Percentiles rank a stretch among this genome's conserved stretches.
These are phyloP conservation scores for Boletus sp. DNA, from an alignment of 768 basidiomycete genomes.

Conservation along the genomic window DNA sequence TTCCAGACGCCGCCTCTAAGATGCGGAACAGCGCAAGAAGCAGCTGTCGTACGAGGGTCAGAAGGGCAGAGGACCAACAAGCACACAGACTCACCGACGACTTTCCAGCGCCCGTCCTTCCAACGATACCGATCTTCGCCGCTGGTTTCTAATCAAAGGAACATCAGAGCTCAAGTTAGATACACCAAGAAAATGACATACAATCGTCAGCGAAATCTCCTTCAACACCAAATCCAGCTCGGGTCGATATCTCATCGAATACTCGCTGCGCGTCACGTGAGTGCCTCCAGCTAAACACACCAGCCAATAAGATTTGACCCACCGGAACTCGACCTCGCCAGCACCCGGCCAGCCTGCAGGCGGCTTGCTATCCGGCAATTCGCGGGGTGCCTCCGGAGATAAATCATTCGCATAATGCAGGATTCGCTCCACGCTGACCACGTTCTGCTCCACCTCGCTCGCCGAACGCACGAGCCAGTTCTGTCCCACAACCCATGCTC, in stretches of 20 bases:
- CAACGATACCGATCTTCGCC: conserved; percentile 90
- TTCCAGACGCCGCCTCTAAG: conserved; percentile 65
- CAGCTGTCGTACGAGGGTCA: conserved; percentile 34
- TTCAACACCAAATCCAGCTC: conserved; percentile 80
- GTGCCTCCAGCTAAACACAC: not conserved
- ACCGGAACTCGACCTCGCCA: conserved; percentile 75
- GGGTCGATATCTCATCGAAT: conserved; percentile 75
- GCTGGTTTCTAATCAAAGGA: conserved; percentile 52
- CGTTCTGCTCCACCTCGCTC: conserved; percentile 87
- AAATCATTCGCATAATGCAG: conserved; percentile 72
- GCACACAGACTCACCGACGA: conserved; percentile 51
- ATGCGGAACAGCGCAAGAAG: conserved; percentile 75
- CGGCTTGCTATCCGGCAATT: conserved; percentile 58
- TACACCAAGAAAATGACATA: conserved; percentile 28
- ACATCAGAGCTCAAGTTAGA: conserved; percentile 1
- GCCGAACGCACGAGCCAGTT: conserved; percentile 82
- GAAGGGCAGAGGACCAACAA: not conserved
- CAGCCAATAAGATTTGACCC: conserved; percentile 21
- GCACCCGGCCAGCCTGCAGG: conserved; percentile 62
- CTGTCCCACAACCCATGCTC: conserved; percentile 30
- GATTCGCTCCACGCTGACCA: conserved; percentile 87
- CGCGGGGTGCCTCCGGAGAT: conserved; percentile 68
- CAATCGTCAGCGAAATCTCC: conserved; percentile 67
- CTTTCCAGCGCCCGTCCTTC: conserved; percentile 79
- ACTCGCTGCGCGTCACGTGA: conserved; percentile 41